These are phyloP conservation scores for Aspergillus haitiensis DNA, from an alignment of 495 filamentous ascomycete genomes.

Conservation along the genomic window DNA sequence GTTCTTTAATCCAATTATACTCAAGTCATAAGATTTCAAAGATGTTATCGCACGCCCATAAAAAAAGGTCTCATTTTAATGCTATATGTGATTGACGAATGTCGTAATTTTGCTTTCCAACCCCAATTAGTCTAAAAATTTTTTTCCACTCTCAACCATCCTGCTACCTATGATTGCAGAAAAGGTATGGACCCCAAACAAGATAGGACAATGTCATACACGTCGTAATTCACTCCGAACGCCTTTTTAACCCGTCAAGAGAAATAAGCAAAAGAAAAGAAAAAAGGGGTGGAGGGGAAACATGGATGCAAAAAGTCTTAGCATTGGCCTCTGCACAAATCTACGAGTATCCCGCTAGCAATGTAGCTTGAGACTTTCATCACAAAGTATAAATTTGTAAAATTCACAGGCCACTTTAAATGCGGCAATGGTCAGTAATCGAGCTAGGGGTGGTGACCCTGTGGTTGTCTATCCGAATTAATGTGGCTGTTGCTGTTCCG, in stretches of 20 bases:
- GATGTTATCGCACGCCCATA: not conserved
- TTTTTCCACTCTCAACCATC: slow-evolving; percentile 18
- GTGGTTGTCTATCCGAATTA: slow-evolving; percentile 26
- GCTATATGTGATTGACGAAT: slow-evolving; percentile 19
- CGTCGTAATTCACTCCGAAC: slow-evolving; percentile 32
- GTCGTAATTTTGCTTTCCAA: slow-evolving; percentile 21
- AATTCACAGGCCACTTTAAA: not conserved
- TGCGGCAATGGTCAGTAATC: not conserved
- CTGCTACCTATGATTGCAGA: slow-evolving; percentile 2
- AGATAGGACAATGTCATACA: slow-evolving; percentile 29
- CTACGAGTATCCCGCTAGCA: slow-evolving; percentile 11
- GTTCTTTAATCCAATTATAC: not conserved
- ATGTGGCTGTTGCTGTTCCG: slow-evolving; percentile 32
- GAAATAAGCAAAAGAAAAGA: slow-evolving; percentile 7
- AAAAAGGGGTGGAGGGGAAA: slow-evolving; percentile 8
- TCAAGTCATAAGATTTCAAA: not conserved
- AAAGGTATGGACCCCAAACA: slow-evolving; percentile 14
- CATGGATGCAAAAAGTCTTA: slow-evolving; percentile 15
- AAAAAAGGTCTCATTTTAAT: slow-evolving; percentile 13
- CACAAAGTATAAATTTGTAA: slow-evolving; percentile 15
- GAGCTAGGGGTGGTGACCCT: slow-evolving; percentile 17
- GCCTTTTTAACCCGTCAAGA: slow-evolving; percentile 21
- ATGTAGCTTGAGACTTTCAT: slow-evolving; percentile 9
- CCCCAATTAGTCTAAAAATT: slow-evolving; percentile 21
- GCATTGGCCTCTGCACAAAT: slow-evolving; percentile 9